These are phyloP conservation scores for Bimuria novae-zelandiae DNA, from an alignment of 2,329 filamentous ascomycete genomes.

Conservation along the genomic window DNA sequence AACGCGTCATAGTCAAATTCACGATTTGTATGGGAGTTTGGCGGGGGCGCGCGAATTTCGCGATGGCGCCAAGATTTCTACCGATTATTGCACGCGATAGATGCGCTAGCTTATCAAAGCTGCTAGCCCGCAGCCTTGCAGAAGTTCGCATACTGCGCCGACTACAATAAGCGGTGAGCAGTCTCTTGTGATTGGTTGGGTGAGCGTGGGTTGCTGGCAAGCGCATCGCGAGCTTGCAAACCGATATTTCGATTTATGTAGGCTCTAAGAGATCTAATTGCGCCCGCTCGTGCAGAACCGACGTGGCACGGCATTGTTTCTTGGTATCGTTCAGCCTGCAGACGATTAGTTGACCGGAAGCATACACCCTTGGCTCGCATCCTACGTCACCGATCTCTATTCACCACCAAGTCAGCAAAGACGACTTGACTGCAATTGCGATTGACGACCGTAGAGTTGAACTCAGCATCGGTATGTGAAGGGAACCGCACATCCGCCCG, in stretches of 20 bases:
- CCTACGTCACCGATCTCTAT: slow-evolving; percentile 2
- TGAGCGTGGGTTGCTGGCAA: slow-evolving; percentile 26
- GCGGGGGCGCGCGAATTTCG: too few species aligned
- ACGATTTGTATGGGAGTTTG: too few species aligned
- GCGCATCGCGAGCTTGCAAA: slow-evolving; percentile 15
- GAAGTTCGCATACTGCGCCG: slow-evolving; percentile 31
- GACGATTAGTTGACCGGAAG: background rate
- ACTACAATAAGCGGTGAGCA: slow-evolving; percentile 42
- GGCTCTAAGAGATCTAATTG: slow-evolving; percentile 18
- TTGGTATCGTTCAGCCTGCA: slow-evolving; percentile 3
- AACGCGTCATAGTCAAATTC: too few species aligned
- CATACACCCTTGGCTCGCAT: background rate
- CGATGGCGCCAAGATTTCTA: too few species aligned
- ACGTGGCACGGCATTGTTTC: slow-evolving; percentile 15
- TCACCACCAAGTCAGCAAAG: background rate
- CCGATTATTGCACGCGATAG: too few species aligned
- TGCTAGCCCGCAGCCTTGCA: slow-evolving; percentile 26
- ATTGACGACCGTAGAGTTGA: too few species aligned
- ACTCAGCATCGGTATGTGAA: too few species aligned
- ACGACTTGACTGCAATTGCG: background rate
- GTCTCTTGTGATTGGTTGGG: slow-evolving; percentile 34
- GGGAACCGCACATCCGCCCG: too few species aligned
- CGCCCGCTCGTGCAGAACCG: slow-evolving; percentile 15
- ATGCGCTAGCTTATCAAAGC: too few species aligned
- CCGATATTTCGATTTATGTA: background rate